phyloP scores from a whole-genome alignment of 2,329 filamentous ascomycete species.

The Cladosporium sphaerospermum region DNA sequence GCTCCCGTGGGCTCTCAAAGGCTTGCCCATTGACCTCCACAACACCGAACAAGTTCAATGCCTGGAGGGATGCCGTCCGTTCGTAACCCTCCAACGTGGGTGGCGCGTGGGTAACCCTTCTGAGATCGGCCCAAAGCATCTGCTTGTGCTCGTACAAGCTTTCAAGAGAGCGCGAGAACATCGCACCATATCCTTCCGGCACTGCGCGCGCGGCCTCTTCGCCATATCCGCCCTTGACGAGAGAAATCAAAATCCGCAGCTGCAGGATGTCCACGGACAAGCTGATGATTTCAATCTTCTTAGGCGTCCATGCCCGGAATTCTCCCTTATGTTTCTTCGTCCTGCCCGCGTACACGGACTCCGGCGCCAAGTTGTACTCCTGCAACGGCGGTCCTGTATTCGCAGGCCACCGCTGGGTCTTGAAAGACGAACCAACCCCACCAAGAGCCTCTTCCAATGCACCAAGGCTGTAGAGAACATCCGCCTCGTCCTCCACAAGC shows the following conservation, averaged over 20 bases:
- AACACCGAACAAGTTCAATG: not conserved
- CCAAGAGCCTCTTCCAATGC: slow-evolving; percentile 13
- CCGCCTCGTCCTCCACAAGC: slow-evolving; percentile 3
- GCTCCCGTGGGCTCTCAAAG: slow-evolving; percentile 16
- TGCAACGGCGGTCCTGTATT: slow-evolving; percentile 33
- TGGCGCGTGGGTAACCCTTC: not conserved
- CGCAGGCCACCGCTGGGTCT: slow-evolving; percentile 29
- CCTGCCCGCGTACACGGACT: slow-evolving; percentile 38
- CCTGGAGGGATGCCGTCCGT: not conserved
- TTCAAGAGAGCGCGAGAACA: slow-evolving; percentile 10
- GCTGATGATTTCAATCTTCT: slow-evolving; percentile 39
- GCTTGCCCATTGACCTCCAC: not conserved
- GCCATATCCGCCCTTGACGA: slow-evolving; percentile 16
- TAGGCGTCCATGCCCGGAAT: slow-evolving; percentile 28
- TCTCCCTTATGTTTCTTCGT: not conserved
- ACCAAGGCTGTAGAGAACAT: not conserved
- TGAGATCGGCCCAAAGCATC: slow-evolving; percentile 3
- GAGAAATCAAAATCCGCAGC: slow-evolving; percentile 28
- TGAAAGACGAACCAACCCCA: slow-evolving; percentile 15
- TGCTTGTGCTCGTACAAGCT: slow-evolving; percentile 1
- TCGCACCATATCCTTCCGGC: slow-evolving; percentile 19
- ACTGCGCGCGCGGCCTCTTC: slow-evolving; percentile 19
- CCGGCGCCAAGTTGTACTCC: slow-evolving; percentile 34
- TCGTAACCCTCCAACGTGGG: slow-evolving; percentile 8
- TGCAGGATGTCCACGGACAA: slow-evolving; percentile 37